Conservation (phyloP, 2,329 filamentous ascomycete genomes). For the Teratosphaeria epicoccoides region DNA sequence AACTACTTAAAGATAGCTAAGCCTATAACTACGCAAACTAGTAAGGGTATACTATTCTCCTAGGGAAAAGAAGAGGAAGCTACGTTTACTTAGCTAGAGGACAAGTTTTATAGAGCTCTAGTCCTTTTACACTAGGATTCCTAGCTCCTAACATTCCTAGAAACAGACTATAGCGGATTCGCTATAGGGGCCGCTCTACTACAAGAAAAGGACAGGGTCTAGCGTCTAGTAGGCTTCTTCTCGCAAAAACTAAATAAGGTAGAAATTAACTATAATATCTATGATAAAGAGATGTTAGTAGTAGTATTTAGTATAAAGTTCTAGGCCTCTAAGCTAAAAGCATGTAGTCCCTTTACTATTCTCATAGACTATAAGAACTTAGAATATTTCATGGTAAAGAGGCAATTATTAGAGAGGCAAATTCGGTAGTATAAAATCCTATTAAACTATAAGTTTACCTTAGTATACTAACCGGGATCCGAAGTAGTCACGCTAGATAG, state of each 20-base stretch:
- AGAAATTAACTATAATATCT: conserved; percentile 19
- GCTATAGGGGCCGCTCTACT: conserved; percentile 3
- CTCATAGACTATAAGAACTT: conserved; percentile 22
- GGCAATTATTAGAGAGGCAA: conserved; percentile 8
- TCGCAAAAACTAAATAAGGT: conserved; percentile 12
- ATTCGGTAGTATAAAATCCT: conserved; percentile 5
- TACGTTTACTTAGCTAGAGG: conserved; percentile 9
- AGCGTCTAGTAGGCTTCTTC: too few relatives aligned
- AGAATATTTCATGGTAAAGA: conserved; percentile 19
- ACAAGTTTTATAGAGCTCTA: conserved; percentile 7
- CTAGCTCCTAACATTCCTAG: conserved; percentile 8
- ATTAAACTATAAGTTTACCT: conserved; percentile 1
- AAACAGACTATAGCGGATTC: conserved; percentile 12
- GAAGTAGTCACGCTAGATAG: background rate
- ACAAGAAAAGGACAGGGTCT: conserved; percentile 3
- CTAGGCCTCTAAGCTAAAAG: conserved; percentile 14
- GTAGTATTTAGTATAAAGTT: conserved; percentile 19
- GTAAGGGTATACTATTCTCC: conserved; percentile 7
- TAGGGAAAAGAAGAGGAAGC: conserved; percentile 4
- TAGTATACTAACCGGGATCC: conserved; percentile 4
- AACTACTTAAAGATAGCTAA: conserved; percentile 9
- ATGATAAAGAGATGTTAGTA: conserved; percentile 24
- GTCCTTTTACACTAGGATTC: conserved; percentile 8
- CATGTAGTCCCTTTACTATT: conserved; percentile 10
- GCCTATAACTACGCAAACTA: conserved; percentile 8